Evolutionary conservation across 2,329 filamentous ascomycete species (phyloP).

Genomic region (Epichloe glyceriae): DNA sequence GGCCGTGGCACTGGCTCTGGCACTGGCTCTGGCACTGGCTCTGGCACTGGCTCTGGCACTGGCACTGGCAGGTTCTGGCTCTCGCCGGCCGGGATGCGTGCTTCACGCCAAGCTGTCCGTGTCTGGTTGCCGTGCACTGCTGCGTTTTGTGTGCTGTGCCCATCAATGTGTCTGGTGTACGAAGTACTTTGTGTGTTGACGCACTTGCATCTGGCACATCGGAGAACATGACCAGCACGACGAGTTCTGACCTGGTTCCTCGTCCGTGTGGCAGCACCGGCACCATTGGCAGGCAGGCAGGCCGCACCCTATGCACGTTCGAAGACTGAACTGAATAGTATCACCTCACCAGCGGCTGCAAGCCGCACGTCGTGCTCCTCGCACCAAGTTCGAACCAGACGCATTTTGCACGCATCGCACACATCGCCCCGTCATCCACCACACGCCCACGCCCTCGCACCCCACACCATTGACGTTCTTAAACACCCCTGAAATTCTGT

Average conservation of each 20-base stretch:
- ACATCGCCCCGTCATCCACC: background rate
- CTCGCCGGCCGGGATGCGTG: background rate
- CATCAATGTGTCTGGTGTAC: too few relatives aligned
- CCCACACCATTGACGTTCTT: background rate
- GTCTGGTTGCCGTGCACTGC: background rate
- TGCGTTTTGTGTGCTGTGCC: too few relatives aligned
- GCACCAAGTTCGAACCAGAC: background rate
- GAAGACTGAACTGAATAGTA: background rate
- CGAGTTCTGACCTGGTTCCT: background rate
- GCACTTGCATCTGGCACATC: background rate
- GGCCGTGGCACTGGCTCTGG: background rate
- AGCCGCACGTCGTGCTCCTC: slow-evolving; percentile 4
- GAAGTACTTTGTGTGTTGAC: too few relatives aligned
- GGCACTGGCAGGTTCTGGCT: background rate
- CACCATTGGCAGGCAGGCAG: background rate
- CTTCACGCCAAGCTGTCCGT: background rate
- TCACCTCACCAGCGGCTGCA: slow-evolving; percentile 4
- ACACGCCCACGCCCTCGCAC: background rate
- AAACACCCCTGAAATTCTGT: background rate
- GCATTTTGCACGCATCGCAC: background rate
- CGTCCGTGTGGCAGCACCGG: background rate
- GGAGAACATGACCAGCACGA: background rate
- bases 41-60: background rate
- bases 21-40: background rate
- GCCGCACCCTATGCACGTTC: too few relatives aligned